Conservation (phyloP, 2,329 filamentous ascomycete species). For the Aspergillus fructus region DNA sequence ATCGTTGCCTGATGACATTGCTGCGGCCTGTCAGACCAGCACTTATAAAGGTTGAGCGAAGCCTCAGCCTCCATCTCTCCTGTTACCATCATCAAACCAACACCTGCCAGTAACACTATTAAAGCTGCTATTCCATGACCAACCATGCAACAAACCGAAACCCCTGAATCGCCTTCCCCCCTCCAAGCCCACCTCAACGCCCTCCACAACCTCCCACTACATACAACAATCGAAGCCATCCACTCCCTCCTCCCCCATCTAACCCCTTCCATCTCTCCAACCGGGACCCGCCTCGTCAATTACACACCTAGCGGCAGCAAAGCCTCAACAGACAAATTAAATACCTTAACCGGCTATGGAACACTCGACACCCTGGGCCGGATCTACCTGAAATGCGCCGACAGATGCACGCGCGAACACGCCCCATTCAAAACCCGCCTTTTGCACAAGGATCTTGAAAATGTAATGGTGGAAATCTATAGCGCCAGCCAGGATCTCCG, state of each 20-base stretch:
- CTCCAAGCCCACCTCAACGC: conserved; percentile 17
- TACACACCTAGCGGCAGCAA: conserved; percentile 1
- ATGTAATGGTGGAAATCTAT: conserved; percentile 17
- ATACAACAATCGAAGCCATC: conserved; percentile 13
- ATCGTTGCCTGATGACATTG: too few relatives aligned
- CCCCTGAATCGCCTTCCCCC: conserved; percentile 15
- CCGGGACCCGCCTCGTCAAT: conserved; percentile 12
- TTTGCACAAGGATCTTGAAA: conserved; percentile 14
- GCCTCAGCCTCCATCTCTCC: too few relatives aligned
- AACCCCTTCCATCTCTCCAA: conserved; percentile 12
- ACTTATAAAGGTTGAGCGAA: too few relatives aligned
- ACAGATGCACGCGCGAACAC: conserved; percentile 16
- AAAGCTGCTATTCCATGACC: neutral
- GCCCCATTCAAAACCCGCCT: conserved; percentile 20
- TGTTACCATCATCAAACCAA: neutral
- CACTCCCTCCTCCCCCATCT: conserved; percentile 14
- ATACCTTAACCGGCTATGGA: conserved; percentile 11
- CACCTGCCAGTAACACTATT: neutral
- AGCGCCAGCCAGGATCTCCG: neutral
- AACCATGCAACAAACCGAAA: neutral
- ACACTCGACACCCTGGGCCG: conserved; percentile 18
- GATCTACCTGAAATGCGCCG: conserved; percentile 12
- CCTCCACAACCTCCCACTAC: conserved; percentile 11
- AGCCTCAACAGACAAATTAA: neutral
- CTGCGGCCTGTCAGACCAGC: too few relatives aligned